Evolutionary conservation across 345 rosid species (phyloP), one percentile per base, ranked within the genome.

Genomic region (Cardamine chenopodiifolia): DNA sequence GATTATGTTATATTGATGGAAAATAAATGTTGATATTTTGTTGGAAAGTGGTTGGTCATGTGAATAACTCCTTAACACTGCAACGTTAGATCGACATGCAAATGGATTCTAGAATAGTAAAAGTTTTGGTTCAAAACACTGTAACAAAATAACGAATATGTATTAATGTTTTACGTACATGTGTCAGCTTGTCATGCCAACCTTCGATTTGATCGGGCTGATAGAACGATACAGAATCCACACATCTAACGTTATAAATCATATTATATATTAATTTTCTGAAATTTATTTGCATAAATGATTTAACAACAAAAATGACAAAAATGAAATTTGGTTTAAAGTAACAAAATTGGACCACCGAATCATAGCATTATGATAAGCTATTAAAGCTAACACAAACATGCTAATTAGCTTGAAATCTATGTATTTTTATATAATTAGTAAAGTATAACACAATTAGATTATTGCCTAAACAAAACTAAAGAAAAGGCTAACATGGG

Each of bases 301-400:
- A 32, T 28, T 20, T 10, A 17, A 73, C 20, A 68, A 59, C 48
- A 31, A 23, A 15, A 56, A 31, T 68, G 64, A 62, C 11, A 19
- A 55, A 53, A 32, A 52, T 53, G 28, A 45, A 75, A 54, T 32
- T 60, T 18, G 70, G 60, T 76, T 35, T 53, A 70, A 76, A 70
- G 70, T 47, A 45, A 70, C 56, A 44, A 61, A 44, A 47, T 6
- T 62, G 75, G 75, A 76, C 71, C 71, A 76, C 71, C 34, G 66
- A 76, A 76, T 76, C 75, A 76, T 76, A 70, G 71, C 75, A 57
- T 47, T 45, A 76, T 76, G 71, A 76, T 70, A 63, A 63, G 71
- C 75, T 76, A 76, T 19, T 76, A 76, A 70, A 76, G 80, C 66
- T 32, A 70, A 44, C 66, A 32, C 28, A 26, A 70, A 44, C 70